Base-by-base conservation (phyloP, 805 yeast genomes). In the Myxozyma udenii region DNA sequence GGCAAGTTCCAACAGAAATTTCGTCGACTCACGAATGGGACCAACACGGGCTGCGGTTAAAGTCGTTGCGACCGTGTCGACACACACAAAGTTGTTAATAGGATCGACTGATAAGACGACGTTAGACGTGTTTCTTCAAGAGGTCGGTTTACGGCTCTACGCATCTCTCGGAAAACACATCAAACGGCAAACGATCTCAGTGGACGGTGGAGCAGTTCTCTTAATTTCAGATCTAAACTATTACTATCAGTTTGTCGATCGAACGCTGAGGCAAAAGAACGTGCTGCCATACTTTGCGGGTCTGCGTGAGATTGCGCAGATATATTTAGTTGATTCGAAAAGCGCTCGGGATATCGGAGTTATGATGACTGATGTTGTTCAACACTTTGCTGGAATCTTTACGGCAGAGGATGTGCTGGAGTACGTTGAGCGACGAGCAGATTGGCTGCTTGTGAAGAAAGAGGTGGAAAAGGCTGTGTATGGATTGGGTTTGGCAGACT, bases 391-490 rank as follows among this genome's bases (percentile, higher is more conserved):
- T 60, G 96, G 97, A 1, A 80, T 91, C 3, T 85, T 91, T 64
- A 80, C 83, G 25, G 95, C 95, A 41, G 98, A 93, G 61, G 98
- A 91, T 61, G 84, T 91, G n/a, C 86, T 87, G 63, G 95, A 87
- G 64, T 85, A 90, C 69, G 93, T 89, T 3, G 89, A 86, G 60
- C 73, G 95, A 55, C 74, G 98, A 50, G 77, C 82, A 33, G 98
- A 91, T 67, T 91, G 98, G 98, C 70, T 78, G 0, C 64, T 71
- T 33, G 85, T 91, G 24, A 84, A 81, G 59, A 74, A 77, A 55
- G 85, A 85, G 53, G 97, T 91, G 7, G 98, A 91, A 68, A 87
- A 84, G 66, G 90, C 87, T n/a, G 86, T 93, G 83, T 93, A 89
- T 64, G 98, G 98, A 0, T 74, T 91, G 48, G 89, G 72, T 5